phyloP scores from a whole-genome alignment of 2,329 filamentous ascomycete genomes.

The Colletotrichum limetticola region DNA sequence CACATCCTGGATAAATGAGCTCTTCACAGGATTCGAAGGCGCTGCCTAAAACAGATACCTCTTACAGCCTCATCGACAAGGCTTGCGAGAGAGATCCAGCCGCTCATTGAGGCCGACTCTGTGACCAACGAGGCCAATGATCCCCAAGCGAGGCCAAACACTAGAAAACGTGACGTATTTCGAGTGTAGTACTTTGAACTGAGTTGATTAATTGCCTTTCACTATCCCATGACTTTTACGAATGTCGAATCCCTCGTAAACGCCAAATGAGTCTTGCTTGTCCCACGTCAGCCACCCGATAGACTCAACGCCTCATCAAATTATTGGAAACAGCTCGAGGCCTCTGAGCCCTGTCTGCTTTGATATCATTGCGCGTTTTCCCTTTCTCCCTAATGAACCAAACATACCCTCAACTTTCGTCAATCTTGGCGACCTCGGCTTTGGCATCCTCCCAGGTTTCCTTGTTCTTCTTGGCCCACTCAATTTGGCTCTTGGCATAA shows the following conservation, averaged over 20 bases:
- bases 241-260: slow-evolving; percentile 30
- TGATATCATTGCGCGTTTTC: slow-evolving; percentile 22
- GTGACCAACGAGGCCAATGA: background rate
- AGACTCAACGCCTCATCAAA: slow-evolving; percentile 29
- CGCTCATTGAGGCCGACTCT: background rate
- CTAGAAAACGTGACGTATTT: background rate
- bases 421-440: slow-evolving; percentile 89
- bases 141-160: background rate
- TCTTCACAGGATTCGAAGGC: background rate
- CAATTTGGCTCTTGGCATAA: slow-evolving; percentile 91
- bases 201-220: slow-evolving; percentile 17
- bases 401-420: slow-evolving; percentile 58
- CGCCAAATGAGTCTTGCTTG: slow-evolving; percentile 22
- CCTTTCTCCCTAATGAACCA: background rate
- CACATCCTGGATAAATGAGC: background rate
- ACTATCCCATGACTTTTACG: slow-evolving; percentile 27
- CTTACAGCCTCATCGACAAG: background rate
- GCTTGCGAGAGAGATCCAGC: background rate
- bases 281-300: slow-evolving; percentile 22
- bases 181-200: background rate
- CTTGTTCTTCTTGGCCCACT: slow-evolving; percentile 92
- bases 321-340: slow-evolving; percentile 22
- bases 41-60: no score
- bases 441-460: slow-evolving; percentile 94
- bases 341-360: background rate